phyloP scores from a whole-genome alignment of 345 rosid genomes.

The Eucalyptus viminalis region DNA sequence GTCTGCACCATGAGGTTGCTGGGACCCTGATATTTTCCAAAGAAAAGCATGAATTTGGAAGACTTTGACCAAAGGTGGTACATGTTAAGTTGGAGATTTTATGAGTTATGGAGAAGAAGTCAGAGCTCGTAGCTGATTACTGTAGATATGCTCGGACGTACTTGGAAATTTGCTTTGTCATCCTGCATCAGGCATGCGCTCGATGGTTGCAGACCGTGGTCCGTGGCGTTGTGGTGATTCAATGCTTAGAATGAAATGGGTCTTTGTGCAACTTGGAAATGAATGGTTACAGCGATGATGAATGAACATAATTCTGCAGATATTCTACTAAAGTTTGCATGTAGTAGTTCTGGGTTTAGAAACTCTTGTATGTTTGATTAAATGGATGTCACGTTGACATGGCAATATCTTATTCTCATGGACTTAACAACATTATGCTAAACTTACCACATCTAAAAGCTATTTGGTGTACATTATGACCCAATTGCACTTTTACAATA shows the following conservation, averaged over 20 bases:
- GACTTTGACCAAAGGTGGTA: neutral
- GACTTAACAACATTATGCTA: neutral
- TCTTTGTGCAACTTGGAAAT: neutral
- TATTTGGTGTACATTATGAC: neutral
- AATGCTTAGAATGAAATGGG: fast-evolving
- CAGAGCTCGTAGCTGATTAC: neutral
- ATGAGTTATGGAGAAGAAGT: neutral
- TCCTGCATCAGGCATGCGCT: no score
- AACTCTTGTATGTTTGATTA: neutral
- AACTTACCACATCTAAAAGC: neutral
- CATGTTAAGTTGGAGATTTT: neutral
- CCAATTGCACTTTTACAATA: no score
- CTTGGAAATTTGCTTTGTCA: no score
- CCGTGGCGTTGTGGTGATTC: neutral
- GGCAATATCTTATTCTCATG: neutral
- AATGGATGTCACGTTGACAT: neutral
- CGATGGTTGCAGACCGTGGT: no score
- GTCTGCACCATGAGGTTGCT: no score
- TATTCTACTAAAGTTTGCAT: neutral
- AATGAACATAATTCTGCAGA: no score
- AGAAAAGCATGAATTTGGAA: no score
- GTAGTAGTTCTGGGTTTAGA: neutral
- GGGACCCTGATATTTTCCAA: no score
- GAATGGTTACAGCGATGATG: neutral
- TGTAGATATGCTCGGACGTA: no score